These are phyloP conservation scores for Acephala macrosclerotiorum DNA, from an alignment of 2,329 filamentous ascomycete species.

Conservation along the genomic window DNA sequence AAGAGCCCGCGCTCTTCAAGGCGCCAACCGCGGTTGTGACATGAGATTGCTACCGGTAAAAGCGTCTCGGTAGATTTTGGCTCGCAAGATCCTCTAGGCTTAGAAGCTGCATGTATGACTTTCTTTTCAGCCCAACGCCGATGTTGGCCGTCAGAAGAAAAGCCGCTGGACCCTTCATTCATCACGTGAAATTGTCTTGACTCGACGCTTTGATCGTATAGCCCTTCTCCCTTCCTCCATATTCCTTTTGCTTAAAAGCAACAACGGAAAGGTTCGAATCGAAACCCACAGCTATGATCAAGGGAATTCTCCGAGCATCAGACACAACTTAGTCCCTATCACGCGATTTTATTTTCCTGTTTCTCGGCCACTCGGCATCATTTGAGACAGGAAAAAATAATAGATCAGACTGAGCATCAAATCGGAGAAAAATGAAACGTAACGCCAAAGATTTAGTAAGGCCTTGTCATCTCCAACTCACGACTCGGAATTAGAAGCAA, in stretches of 20 bases:
- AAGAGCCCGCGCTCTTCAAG: background rate
- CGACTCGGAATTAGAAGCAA: background rate
- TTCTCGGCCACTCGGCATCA: slow-evolving; percentile 2
- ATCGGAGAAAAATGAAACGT: slow-evolving; percentile 2
- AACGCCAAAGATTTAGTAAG: background rate
- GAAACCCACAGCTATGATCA: background rate
- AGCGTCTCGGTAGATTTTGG: background rate
- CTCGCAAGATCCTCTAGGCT: background rate
- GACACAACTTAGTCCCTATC: background rate
- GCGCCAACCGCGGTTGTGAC: background rate
- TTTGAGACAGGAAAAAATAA: slow-evolving; percentile 9
- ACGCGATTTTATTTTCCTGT: background rate
- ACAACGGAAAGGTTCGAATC: background rate
- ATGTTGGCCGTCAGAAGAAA: background rate
- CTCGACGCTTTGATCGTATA: background rate
- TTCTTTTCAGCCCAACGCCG: background rate
- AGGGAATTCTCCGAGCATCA: background rate
- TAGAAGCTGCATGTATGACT: background rate
- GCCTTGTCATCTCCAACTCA: background rate
- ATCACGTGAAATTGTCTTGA: background rate
- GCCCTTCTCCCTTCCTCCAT: background rate
- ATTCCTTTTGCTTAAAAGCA: slow-evolving; percentile 5
- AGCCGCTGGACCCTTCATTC: background rate
- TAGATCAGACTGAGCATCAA: background rate
- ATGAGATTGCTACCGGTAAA: background rate